These are phyloP conservation scores for Drechmeria coniospora DNA, from an alignment of 2,329 filamentous ascomycete genomes.

Conservation along the genomic window DNA sequence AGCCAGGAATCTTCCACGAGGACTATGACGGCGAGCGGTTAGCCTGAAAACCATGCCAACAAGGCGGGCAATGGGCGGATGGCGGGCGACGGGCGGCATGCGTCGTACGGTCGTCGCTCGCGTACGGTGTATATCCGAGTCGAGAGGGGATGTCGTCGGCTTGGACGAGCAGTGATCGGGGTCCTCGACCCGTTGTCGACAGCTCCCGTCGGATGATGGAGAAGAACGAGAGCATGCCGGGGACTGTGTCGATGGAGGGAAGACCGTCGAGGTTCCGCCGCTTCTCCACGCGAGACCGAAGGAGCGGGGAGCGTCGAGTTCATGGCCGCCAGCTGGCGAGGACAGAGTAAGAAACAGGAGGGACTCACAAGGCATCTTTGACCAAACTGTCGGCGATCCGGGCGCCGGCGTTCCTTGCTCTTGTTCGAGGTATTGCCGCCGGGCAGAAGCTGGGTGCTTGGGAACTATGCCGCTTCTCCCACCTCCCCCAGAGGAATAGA, in stretches of 20 bases:
- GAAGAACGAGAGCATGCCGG: too few relatives aligned
- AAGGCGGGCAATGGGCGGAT: not conserved
- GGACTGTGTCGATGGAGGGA: too few relatives aligned
- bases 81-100: too few relatives aligned
- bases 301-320: not conserved
- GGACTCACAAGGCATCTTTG: conserved; percentile 24
- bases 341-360: conserved; percentile 2
- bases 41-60: conserved; percentile 1
- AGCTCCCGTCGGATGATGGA: too few relatives aligned
- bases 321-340: not conserved
- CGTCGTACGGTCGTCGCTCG: too few relatives aligned
- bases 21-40: conserved; percentile 10
- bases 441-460: conserved; percentile 2
- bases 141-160: too few relatives aligned
- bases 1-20: conserved; percentile 24
- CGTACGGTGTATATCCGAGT: too few relatives aligned
- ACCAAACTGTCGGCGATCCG: conserved; percentile 11
- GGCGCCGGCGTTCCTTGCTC: conserved; percentile 8
- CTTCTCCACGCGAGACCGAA: not conserved
- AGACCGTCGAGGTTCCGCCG: too few relatives aligned
- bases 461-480: conserved; percentile 3
- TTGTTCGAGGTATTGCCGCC: conserved; percentile 6
- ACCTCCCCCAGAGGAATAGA: conserved; percentile 1
- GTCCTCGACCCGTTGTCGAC: too few relatives aligned
- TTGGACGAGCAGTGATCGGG: too few relatives aligned